phyloP scores from a whole-genome alignment of 306 rosid genomes.

The Cicer bijugum region DNA sequence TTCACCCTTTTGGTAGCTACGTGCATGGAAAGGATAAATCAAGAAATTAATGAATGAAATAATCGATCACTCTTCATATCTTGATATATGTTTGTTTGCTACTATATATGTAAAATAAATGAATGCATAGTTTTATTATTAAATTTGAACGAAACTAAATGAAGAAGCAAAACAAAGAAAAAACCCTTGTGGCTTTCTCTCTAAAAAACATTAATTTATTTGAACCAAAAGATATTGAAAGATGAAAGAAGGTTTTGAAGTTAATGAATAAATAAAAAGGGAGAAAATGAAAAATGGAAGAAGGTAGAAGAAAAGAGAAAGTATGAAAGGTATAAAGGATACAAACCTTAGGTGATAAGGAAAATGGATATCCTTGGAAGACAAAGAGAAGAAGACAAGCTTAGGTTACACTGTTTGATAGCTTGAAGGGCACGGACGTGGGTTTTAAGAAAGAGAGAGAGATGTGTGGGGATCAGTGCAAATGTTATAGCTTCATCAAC shows the following conservation, averaged over 20 bases:
- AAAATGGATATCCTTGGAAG: constrained; percentile 36
- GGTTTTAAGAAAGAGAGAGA: constrained; percentile 54
- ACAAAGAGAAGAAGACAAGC: constrained; percentile 56
- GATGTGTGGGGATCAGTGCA: constrained; percentile 63
- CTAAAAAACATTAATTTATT: not conserved
- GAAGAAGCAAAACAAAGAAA: constrained; percentile 8
- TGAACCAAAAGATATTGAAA: constrained; percentile 1
- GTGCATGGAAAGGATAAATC: constrained; percentile 33
- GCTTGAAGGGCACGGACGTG: constrained; percentile 96
- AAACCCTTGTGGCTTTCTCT: constrained; percentile 6
- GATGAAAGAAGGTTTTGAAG: constrained; percentile 32
- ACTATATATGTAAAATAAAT: no score
- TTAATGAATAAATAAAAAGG: not conserved
- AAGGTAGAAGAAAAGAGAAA: not conserved
- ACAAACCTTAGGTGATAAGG: constrained; percentile 56
- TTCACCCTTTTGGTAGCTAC: not conserved
- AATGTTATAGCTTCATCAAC: constrained; percentile 50
- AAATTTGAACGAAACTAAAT: constrained; percentile 5
- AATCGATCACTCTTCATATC: no score
- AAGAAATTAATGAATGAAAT: constrained; percentile 3
- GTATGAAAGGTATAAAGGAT: not conserved
- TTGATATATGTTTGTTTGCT: no score
- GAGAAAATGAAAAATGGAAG: not conserved
- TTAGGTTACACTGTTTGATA: constrained; percentile 59
- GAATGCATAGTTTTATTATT: no score